Percentiles rank a stretch among this genome's conserved stretches.
phyloP scores from a whole-genome alignment of 306 rosid species.

The Abrus pulchellus region DNA sequence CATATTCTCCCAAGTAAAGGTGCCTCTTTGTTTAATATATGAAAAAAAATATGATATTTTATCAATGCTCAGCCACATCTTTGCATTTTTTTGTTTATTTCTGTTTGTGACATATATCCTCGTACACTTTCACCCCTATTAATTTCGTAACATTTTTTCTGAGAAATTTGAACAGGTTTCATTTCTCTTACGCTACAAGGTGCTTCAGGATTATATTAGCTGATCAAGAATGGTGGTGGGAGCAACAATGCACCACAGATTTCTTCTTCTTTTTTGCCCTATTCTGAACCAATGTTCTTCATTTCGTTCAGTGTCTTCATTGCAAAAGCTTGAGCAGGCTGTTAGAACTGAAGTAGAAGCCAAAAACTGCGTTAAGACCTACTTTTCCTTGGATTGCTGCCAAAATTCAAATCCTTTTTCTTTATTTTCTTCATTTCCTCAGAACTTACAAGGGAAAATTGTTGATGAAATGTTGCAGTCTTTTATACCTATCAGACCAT shows the following conservation, averaged over 20 bases:
- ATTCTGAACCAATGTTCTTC: too few species aligned
- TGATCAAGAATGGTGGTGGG: too few species aligned
- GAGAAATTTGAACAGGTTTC: conserved; percentile 39
- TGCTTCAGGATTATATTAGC: too few species aligned
- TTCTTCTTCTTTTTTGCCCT: too few species aligned
- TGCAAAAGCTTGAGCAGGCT: too few species aligned
- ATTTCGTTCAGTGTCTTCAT: too few species aligned
- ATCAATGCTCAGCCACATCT: conserved; percentile 17
- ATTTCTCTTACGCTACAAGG: too few species aligned
- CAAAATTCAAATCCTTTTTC: too few species aligned
- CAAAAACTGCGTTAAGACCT: too few species aligned
- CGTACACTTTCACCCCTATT: background rate
- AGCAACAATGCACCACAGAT: too few species aligned
- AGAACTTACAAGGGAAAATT: conserved; percentile 53
- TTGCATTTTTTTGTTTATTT: background rate
- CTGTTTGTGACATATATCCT: conserved; percentile 24
- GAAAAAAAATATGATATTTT: background rate
- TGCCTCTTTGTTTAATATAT: background rate
- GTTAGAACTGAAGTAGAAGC: too few species aligned
- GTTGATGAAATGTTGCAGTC: conserved; percentile 86
- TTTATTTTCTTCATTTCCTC: conserved; percentile 57
- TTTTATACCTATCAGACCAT: conserved; percentile 71
- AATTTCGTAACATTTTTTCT: background rate
- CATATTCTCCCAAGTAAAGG: background rate
- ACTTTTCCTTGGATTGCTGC: too few species aligned